A percentile compares a stretch with the other conserved stretches of the same genome.
Evolutionary conservation across 441 rosid species (phyloP).

Genomic region (Eruca vesicaria): DNA sequence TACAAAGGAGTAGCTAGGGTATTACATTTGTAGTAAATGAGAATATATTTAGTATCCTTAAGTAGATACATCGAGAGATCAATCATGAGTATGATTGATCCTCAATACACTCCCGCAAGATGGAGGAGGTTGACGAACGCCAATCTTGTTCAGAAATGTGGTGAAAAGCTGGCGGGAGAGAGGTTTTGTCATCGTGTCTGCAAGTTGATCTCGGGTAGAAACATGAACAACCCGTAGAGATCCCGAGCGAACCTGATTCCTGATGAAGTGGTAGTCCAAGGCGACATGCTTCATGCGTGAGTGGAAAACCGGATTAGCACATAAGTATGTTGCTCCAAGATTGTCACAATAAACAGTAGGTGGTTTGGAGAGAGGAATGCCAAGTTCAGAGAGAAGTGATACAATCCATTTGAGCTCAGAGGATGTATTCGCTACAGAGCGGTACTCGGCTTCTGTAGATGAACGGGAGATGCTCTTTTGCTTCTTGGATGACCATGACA

Average conservation of each 20-base stretch:
- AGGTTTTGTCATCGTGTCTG: neutral
- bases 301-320: neutral
- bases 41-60: too few relatives aligned
- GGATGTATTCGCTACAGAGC: neutral
- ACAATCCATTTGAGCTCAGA: neutral
- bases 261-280: neutral
- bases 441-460: neutral
- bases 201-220: neutral
- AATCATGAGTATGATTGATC: too few relatives aligned
- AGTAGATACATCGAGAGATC: too few relatives aligned
- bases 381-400: neutral
- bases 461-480: neutral
- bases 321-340: neutral
- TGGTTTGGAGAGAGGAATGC: neutral
- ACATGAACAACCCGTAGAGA: neutral
- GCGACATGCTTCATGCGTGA: neutral
- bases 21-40: too few relatives aligned
- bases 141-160: neutral
- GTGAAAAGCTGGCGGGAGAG: neutral
- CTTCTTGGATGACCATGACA: neutral
- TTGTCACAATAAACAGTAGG: neutral
- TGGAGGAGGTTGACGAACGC: neutral
- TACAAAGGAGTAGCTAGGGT: too few relatives aligned
- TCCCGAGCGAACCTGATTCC: neutral
- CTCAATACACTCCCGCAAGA: neutral